phyloP scores from a whole-genome alignment of 805 yeast genomes.

The Wickerhamia fluorescens region DNA sequence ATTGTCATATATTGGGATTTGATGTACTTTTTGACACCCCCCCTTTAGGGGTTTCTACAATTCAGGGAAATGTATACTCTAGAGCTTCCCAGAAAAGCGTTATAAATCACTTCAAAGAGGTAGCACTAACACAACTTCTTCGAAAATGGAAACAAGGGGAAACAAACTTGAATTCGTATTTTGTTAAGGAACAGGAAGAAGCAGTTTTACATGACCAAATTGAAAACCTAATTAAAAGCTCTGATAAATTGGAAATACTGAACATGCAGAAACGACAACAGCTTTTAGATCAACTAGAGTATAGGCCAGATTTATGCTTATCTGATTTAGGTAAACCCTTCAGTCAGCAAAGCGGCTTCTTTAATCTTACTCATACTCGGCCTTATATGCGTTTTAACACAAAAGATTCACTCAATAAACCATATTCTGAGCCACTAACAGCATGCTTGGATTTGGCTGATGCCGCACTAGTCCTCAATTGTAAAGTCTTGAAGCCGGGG shows the following conservation, averaged over 20 bases:
- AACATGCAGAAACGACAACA: constrained; percentile 5
- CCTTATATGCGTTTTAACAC: constrained; percentile 26
- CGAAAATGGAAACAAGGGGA: neutral
- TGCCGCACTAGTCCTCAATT: constrained; percentile 27
- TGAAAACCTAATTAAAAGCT: constrained; percentile 4
- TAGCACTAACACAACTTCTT: constrained; percentile 12
- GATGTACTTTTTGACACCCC: constrained; percentile 72
- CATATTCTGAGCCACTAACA: constrained; percentile 18
- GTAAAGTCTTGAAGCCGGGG: constrained; percentile 19
- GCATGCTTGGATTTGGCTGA: constrained; percentile 34
- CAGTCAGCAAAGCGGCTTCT: constrained; percentile 31
- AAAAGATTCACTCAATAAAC: constrained; percentile 19
- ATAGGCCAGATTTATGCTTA: constrained; percentile 29
- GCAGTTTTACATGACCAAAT: constrained; percentile 15
- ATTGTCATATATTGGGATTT: constrained; percentile 31
- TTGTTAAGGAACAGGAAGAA: constrained; percentile 20
- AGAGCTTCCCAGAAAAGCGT: constrained; percentile 25
- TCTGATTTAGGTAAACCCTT: constrained; percentile 31
- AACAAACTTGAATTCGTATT: constrained; percentile 15
- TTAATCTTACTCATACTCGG: constrained; percentile 26
- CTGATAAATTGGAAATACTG: constrained; percentile 1
- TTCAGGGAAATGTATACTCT: constrained; percentile 85
- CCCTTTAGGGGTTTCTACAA: constrained; percentile 68
- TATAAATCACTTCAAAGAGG: constrained; percentile 20
- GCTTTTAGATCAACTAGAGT: constrained; percentile 8